Percentiles rank a stretch among this genome's conserved stretches.
phyloP scores from a whole-genome alignment of 306 rosid species.

The Cyamopsis tetragonoloba region DNA sequence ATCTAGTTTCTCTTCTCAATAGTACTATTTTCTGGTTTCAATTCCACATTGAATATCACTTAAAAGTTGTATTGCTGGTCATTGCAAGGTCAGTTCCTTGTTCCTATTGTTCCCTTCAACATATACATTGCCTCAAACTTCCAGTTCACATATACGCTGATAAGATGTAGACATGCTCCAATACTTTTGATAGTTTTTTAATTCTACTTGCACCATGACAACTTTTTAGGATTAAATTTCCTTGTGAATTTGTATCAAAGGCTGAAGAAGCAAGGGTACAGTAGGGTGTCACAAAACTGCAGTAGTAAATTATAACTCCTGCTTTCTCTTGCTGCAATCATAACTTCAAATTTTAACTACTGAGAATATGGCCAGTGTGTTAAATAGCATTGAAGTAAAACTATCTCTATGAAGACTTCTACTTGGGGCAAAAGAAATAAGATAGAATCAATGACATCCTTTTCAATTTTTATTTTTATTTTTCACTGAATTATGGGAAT shows the following conservation, averaged over 20 bases:
- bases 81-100: not conserved
- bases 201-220: no score
- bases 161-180: not conserved
- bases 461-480: not conserved
- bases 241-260: not conserved
- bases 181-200: not conserved
- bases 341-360: not conserved
- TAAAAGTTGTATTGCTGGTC: not conserved
- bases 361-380: not conserved
- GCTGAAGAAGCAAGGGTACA: not conserved
- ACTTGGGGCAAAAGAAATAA: not conserved
- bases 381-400: not conserved
- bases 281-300: not conserved
- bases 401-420: not conserved
- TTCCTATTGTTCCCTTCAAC: not conserved
- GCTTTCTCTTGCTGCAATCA: not conserved
- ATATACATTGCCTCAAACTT: not conserved
- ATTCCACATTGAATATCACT: not conserved
- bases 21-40: not conserved
- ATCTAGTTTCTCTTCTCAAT: slow-evolving; percentile 8
- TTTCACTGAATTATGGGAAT: not conserved
- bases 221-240: not conserved
- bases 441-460: not conserved
- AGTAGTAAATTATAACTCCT: not conserved
- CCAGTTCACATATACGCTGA: not conserved